Percentiles rank a stretch among this genome's conserved stretches.
phyloP scores from a whole-genome alignment of 2,329 filamentous ascomycete species.

The Penicillium sp. region DNA sequence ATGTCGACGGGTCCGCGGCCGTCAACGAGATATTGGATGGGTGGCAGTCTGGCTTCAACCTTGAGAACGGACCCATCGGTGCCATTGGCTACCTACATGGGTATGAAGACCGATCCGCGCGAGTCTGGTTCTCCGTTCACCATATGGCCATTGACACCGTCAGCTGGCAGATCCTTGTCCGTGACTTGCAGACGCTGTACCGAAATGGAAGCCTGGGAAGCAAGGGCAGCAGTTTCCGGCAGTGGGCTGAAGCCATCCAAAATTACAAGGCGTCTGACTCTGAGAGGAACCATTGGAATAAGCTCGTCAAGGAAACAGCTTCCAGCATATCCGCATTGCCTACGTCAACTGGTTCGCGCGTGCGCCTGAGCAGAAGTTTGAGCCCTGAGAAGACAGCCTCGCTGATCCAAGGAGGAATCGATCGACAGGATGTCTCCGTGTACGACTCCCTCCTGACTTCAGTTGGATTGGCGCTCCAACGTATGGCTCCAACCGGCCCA shows the following conservation, averaged over 20 bases:
- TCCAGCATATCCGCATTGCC: background rate
- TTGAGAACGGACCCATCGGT: background rate
- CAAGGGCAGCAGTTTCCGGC: background rate
- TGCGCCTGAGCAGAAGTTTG: background rate
- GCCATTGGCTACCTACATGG: background rate
- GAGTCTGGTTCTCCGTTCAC: background rate
- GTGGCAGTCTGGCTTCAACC: background rate
- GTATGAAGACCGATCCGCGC: background rate
- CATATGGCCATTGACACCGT: background rate
- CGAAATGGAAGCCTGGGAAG: background rate
- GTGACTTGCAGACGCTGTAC: background rate
- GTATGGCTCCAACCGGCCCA: background rate
- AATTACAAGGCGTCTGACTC: background rate
- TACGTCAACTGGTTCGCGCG: background rate
- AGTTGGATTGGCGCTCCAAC: background rate
- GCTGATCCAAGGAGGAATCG: background rate
- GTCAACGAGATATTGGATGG: background rate
- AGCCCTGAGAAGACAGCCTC: background rate
- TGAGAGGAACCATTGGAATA: background rate
- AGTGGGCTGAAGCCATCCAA: background rate
- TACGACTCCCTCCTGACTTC: background rate
- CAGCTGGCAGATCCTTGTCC: background rate
- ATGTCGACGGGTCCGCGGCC: background rate
- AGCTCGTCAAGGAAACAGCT: background rate
- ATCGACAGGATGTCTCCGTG: background rate